Base-by-base conservation (phyloP, 1,284 basidiomycete genomes). In the Anthracocystis panici-leucophaei region DNA sequence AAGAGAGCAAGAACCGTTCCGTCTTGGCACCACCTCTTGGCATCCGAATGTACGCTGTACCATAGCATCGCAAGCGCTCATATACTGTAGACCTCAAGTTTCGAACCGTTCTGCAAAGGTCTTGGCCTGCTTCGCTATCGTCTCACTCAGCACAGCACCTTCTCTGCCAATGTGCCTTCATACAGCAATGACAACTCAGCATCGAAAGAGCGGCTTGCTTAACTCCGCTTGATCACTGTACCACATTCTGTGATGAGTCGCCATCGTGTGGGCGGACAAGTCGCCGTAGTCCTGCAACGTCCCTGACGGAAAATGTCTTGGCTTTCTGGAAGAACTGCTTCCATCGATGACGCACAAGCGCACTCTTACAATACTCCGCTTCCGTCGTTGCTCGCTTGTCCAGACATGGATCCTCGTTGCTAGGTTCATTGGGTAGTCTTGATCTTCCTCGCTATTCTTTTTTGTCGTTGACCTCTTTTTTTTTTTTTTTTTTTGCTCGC, bases 1-100 rank as follows among this genome's bases (percentile, higher is more conserved):
- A 55, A 33, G 63, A 71, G 68, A 71, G 68, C 68, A 71, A 71
- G 68, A 71, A 23, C 42, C 56, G n/a, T 23, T 23, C 3, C 41
- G 20, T 58, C 65, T 65, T 70, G 57, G 65, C 65, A 50, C 31
- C 25, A n/a, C 48, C 27, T 52, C 49, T 45, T 53, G 42, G 53
- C 35, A 18, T n/a, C 10, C 27, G 6, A n/a, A 29, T 27, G 29
- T 31, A 29, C 29, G 53, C 21, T 29, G 27, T 33, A 21, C 35
- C 44, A 53, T 16, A 41, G 46, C 53, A 23, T 27, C 23, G 9
- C 27, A 29, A 27, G 27, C 27, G 27, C 27, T 27, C 27, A 27
- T 27, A 27, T 27, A 27, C 27, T 27, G 27, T 3, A 27, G 27
- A 27, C 27, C 27, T 27, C 27, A 27, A 27, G 44, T 25, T 45